phyloP scores from a whole-genome alignment of 176 grass and related monocot species.

The sorghum (Sorghum bicolor) region Sorghum_bicolor_NCBIv3 NC_012877.2:8372001-8372500 shows the following conservation, averaged over 20 bases:
- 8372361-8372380: not conserved
- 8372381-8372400: not conserved
- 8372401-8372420: not conserved
- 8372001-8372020: not conserved
- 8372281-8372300: not conserved
- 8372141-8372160: not conserved
- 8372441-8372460: not conserved
- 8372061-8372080: not conserved
- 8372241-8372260: no score
- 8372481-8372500: not conserved
- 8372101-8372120: not conserved
- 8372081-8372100: not conserved
- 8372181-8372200: no score
- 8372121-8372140: not conserved
- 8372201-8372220: no score
- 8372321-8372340: not conserved
- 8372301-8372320: not conserved
- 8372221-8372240: no score
- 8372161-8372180: no score
- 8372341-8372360: not conserved
- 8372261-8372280: no score
- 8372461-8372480: not conserved
- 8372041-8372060: not conserved
- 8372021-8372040: not conserved
- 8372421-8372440: not conserved